phyloP scores from a whole-genome alignment of 768 basidiomycete species.

The Tulasnella calospora region DNA sequence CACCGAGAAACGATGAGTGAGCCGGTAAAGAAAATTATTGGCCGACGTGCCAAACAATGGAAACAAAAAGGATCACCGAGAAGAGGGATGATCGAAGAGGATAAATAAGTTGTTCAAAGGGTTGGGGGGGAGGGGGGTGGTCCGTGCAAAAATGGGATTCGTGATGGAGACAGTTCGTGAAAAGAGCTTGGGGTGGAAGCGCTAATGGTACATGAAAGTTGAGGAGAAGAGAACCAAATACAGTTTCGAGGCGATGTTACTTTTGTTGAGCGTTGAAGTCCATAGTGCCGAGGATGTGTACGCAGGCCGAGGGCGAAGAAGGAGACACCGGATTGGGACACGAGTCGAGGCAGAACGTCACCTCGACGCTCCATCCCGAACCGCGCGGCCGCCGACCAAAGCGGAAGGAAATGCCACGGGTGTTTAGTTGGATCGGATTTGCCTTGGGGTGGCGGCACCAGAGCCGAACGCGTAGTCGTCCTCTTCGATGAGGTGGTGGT shows the following conservation, averaged over 20 bases:
- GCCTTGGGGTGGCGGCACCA: not conserved
- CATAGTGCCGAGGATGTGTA: not conserved
- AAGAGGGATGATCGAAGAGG: not conserved
- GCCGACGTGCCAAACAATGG: not conserved
- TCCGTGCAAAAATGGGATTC: not conserved
- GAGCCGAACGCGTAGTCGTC: constrained; percentile 7
- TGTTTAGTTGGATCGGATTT: constrained; percentile 8
- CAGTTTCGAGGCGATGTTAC: not conserved
- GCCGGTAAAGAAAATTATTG: not conserved
- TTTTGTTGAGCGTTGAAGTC: not conserved
- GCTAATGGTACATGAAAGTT: not conserved
- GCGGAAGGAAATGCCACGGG: not conserved
- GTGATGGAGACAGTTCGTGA: not conserved
- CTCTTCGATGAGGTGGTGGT: not conserved
- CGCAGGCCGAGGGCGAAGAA: not conserved
- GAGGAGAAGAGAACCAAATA: not conserved
- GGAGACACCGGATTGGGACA: not conserved
- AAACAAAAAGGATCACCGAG: not conserved
- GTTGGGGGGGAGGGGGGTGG: no score
- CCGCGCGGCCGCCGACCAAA: not conserved
- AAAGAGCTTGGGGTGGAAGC: not conserved
- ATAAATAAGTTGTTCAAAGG: not conserved
- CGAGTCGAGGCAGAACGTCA: not conserved
- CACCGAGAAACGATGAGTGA: no score
- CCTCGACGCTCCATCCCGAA: not conserved